Conservation (phyloP, 2,329 filamentous ascomycete genomes). For the Chaetomiaceae sp. region DNA sequence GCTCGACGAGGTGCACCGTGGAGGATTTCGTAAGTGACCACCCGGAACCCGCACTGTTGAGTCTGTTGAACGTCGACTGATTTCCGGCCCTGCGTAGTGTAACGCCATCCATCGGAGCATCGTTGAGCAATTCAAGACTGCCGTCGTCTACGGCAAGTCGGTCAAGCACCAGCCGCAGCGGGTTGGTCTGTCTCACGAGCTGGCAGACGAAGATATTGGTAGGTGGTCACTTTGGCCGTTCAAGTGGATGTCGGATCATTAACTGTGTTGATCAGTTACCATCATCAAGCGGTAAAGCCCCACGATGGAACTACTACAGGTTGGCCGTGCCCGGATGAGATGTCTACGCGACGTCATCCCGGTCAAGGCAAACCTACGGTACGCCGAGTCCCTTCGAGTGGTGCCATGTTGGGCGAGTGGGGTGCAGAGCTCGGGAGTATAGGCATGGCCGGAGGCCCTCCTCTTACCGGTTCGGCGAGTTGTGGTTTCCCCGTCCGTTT, state of each 20-base stretch:
- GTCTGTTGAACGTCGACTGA: background rate
- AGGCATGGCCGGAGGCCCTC: background rate
- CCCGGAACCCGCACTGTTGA: background rate
- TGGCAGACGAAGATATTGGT: constrained; percentile 97
- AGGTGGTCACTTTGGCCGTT: constrained; percentile 37
- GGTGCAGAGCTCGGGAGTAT: too few relatives aligned
- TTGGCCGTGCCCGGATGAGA: background rate
- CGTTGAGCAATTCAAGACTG: constrained; percentile 89
- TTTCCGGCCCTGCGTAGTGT: constrained; percentile 57
- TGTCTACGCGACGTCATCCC: background rate
- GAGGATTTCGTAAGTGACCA: constrained; percentile 83
- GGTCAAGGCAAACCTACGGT: background rate
- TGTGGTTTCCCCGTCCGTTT: background rate
- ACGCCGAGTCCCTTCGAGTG: background rate
- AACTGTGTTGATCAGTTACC: constrained; percentile 44
- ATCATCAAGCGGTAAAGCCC: constrained; percentile 61
- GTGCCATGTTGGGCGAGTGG: background rate
- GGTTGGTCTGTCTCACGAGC: constrained; percentile 84
- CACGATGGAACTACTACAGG: background rate
- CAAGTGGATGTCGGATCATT: background rate
- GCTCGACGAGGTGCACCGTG: constrained; percentile 76
- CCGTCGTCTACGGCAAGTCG: constrained; percentile 94
- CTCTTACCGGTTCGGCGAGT: background rate
- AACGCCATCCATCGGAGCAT: constrained; percentile 97
- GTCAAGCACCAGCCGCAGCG: constrained; percentile 98